These are phyloP conservation scores for Vaccinium macrocarpon DNA, from an alignment of 148 eudicot genomes.

Conservation along the genomic window DNA sequence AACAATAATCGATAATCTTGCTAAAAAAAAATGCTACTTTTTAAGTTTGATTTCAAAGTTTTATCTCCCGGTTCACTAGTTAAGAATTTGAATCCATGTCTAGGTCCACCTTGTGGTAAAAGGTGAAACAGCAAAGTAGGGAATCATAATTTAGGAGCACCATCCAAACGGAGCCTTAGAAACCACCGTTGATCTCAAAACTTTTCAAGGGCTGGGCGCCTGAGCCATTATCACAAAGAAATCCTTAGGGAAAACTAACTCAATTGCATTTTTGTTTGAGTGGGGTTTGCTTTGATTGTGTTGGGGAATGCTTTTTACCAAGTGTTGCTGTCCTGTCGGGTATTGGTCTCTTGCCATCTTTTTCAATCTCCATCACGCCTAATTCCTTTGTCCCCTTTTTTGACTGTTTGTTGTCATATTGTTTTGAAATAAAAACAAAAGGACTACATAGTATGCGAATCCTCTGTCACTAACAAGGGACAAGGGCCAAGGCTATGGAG, in stretches of 20 bases:
- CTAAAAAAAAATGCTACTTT: not conserved
- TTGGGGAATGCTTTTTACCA: constrained; percentile 45
- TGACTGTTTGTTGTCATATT: constrained; percentile 29
- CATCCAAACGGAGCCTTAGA: constrained; percentile 17
- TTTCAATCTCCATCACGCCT: constrained; percentile 52
- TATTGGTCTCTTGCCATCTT: constrained; percentile 26
- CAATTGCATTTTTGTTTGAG: constrained; percentile 23
- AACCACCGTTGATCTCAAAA: constrained; percentile 15
- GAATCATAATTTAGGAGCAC: not conserved
- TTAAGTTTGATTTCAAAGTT: not conserved
- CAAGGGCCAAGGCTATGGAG: constrained; percentile 8
- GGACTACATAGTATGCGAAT: not conserved
- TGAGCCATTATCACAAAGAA: constrained; percentile 11
- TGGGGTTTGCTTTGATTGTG: constrained; percentile 57
- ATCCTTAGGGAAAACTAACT: constrained; percentile 25
- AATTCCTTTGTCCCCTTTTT: constrained; percentile 36
- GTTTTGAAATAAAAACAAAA: not conserved
- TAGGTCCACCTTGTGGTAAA: not conserved
- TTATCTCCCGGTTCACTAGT: not conserved
- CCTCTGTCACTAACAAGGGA: not conserved
- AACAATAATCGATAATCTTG: not conserved
- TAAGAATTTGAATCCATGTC: not conserved
- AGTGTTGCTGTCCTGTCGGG: constrained; percentile 60
- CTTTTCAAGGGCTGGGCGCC: not conserved
- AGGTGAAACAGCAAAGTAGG: not conserved